Conservation (phyloP, 108 stramenopile genomes). For the Cyclotella kingstonii region DNA sequence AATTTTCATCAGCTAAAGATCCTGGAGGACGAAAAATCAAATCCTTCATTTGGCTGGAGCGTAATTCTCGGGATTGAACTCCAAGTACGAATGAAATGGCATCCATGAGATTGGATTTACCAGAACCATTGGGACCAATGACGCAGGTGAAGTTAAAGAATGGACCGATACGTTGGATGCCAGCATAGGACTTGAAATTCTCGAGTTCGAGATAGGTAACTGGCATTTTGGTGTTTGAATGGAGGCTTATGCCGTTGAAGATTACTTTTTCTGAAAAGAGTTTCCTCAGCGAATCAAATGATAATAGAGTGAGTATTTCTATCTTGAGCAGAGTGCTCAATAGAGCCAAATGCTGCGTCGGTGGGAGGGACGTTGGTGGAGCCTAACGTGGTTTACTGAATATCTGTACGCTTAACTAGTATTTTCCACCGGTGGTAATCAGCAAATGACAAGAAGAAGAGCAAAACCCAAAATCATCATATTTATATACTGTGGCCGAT, state of each 20-base stretch:
- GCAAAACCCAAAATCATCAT: too few relatives aligned
- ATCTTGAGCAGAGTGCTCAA: too few relatives aligned
- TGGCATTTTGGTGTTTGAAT: slow-evolving; percentile 48
- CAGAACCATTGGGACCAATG: slow-evolving; percentile 96
- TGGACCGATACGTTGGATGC: slow-evolving; percentile 91
- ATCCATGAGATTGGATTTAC: slow-evolving; percentile 80
- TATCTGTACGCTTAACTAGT: too few relatives aligned
- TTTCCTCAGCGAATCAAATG: not conserved
- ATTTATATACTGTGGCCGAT: too few relatives aligned
- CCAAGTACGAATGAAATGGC: slow-evolving; percentile 97
- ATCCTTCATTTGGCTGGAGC: slow-evolving; percentile 90
- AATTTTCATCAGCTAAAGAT: slow-evolving; percentile 20
- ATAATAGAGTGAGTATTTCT: too few relatives aligned
- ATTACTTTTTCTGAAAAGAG: not conserved
- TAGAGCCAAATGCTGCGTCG: too few relatives aligned
- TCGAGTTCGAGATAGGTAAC: slow-evolving; percentile 91
- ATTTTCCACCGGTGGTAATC: too few relatives aligned
- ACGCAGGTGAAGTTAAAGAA: slow-evolving; percentile 95
- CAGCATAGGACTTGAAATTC: slow-evolving; percentile 99
- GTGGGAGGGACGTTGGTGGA: too few relatives aligned
- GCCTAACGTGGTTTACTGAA: too few relatives aligned
- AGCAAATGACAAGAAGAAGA: too few relatives aligned
- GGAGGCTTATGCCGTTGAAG: too few relatives aligned
- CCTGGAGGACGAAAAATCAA: slow-evolving; percentile 89
- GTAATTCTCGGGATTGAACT: slow-evolving; percentile 91